Percentiles rank a stretch among this genome's conserved stretches.
Evolutionary conservation across 495 filamentous ascomycete species (phyloP).

Genomic region (Talaromyces proteolyticus): DNA sequence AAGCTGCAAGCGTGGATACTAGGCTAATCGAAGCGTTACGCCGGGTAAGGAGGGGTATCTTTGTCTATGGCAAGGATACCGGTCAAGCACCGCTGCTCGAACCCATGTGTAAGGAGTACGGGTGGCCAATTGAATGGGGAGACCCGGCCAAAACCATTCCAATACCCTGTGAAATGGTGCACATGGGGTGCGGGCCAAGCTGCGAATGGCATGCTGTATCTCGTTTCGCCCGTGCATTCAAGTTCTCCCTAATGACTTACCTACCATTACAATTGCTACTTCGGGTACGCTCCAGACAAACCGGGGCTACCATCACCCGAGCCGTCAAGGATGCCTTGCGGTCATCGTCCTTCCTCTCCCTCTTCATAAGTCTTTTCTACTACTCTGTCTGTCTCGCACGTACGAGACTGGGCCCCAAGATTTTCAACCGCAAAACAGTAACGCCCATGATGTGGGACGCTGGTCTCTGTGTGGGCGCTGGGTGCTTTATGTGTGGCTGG

Average conservation of each 20-base stretch:
- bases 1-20: slow-evolving; percentile 70
- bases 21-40: slow-evolving; percentile 73
- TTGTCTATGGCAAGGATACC: slow-evolving; percentile 74
- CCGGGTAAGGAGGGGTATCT: slow-evolving; percentile 53
- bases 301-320: slow-evolving; percentile 23
- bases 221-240: slow-evolving; percentile 67
- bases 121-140: slow-evolving; percentile 64
- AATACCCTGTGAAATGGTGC: slow-evolving; percentile 84
- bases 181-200: slow-evolving; percentile 69
- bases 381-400: slow-evolving; percentile 82
- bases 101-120: slow-evolving; percentile 70
- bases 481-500: slow-evolving; percentile 80
- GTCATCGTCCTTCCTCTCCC: slow-evolving; percentile 77
- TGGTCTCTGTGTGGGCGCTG: slow-evolving; percentile 68
- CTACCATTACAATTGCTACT: slow-evolving; percentile 69
- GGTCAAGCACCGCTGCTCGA: slow-evolving; percentile 65
- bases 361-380: slow-evolving; percentile 80
- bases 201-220: slow-evolving; percentile 75
- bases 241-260: slow-evolving; percentile 73
- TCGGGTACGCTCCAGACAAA: slow-evolving; percentile 49
- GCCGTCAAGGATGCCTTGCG: slow-evolving; percentile 58
- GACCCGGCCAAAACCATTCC: slow-evolving; percentile 69
- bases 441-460: slow-evolving; percentile 56
- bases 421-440: slow-evolving; percentile 50
- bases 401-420: slow-evolving; percentile 68